Percentiles rank a stretch among this genome's conserved stretches.
phyloP scores from a whole-genome alignment of 129 eudicot genomes.

The Daucus carota region DNA sequence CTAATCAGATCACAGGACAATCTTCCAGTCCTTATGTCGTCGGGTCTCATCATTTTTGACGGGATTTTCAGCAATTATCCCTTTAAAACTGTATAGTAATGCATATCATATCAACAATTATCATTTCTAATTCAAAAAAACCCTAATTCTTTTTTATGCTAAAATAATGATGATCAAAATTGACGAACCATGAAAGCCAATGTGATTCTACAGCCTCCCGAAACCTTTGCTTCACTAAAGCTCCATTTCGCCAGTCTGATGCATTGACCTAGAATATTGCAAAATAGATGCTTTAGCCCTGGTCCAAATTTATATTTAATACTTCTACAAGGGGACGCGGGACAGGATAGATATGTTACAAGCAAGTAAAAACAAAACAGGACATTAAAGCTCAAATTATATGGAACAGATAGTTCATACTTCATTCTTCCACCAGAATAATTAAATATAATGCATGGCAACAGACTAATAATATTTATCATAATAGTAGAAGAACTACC shows the following conservation, averaged over 20 bases:
- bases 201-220: conserved; percentile 93
- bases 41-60: neutral
- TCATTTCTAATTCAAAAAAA: neutral
- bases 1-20: neutral
- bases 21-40: neutral
- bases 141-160: neutral
- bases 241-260: conserved; percentile 97
- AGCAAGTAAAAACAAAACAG: neutral
- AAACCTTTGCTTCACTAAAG: conserved; percentile 86
- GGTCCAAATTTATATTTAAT: neutral
- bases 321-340: neutral
- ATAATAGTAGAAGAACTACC: conserved; percentile 1
- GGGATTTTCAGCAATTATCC: neutral
- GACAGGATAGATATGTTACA: neutral
- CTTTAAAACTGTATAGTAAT: neutral
- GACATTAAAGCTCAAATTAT: neutral
- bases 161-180: neutral
- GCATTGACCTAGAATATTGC: conserved; percentile 64
- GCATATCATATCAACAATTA: neutral
- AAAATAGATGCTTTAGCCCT: conserved; percentile 6
- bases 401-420: neutral
- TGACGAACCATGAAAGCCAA: conserved; percentile 66
- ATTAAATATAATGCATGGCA: neutral
- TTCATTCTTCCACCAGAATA: neutral
- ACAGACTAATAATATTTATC: neutral